Conservation (phyloP, 257 asterid species). For the Marsdenia floribunda region DNA sequence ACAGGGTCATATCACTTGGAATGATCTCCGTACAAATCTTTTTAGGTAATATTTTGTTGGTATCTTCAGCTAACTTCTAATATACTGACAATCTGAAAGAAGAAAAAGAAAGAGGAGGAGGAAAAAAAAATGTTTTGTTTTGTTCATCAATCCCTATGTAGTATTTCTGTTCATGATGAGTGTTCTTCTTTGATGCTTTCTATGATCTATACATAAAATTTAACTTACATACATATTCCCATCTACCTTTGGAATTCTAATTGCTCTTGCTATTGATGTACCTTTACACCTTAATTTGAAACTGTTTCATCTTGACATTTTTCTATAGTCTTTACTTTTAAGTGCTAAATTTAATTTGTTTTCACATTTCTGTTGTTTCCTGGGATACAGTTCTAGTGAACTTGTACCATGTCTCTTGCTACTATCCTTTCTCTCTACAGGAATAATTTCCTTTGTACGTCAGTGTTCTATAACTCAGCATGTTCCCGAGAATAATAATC, state of each 20-base stretch:
- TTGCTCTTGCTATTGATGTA: neutral
- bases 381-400: too few species aligned
- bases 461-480: neutral
- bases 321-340: neutral
- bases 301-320: neutral
- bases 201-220: neutral
- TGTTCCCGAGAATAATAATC: neutral
- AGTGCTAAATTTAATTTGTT: neutral
- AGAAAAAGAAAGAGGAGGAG: neutral
- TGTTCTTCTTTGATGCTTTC: slow-evolving; percentile 13
- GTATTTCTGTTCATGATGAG: neutral
- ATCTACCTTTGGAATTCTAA: neutral
- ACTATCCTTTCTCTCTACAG: neutral
- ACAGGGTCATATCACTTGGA: too few species aligned
- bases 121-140: neutral
- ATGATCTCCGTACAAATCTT: too few species aligned
- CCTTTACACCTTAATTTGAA: neutral
- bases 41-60: too few species aligned
- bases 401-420: neutral
- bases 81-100: neutral
- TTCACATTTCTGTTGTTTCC: neutral
- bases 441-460: neutral
- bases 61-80: neutral
- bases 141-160: neutral
- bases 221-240: neutral